Evolutionary conservation across 1,139 yeast species (phyloP).

Genomic region (Suhomyces guaymorum): DNA sequence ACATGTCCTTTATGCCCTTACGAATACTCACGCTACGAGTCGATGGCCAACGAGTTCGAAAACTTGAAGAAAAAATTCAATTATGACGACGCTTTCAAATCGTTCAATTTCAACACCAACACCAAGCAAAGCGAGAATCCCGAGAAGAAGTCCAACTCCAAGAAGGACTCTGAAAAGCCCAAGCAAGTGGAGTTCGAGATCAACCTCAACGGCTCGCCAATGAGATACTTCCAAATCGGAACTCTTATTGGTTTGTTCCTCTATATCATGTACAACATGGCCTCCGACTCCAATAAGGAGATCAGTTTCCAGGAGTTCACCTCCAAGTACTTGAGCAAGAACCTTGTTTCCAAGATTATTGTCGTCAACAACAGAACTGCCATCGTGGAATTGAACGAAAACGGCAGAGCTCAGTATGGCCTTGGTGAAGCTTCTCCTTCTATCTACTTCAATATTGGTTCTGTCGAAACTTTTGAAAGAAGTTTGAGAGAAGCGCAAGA

Average conservation of each 20-base stretch:
- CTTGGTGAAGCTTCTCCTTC: slow-evolving; percentile 15
- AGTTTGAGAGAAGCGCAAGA: slow-evolving; percentile 76
- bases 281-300: slow-evolving; percentile 28
- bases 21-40: slow-evolving; percentile 25
- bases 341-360: slow-evolving; percentile 36
- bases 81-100: slow-evolving; percentile 10
- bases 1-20: slow-evolving; percentile 36
- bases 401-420: slow-evolving; percentile 33
- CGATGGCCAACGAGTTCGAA: slow-evolving; percentile 13
- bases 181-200: slow-evolving; percentile 26
- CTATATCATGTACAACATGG: slow-evolving; percentile 21
- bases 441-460: slow-evolving; percentile 76
- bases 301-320: slow-evolving; percentile 49
- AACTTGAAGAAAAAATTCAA: slow-evolving; percentile 13
- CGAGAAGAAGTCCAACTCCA: slow-evolving; percentile 5
- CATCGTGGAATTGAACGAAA: slow-evolving; percentile 40
- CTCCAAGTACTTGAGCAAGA: slow-evolving; percentile 41
- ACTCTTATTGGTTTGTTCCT: slow-evolving; percentile 28
- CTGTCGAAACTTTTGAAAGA: slow-evolving; percentile 87
- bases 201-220: slow-evolving; percentile 27
- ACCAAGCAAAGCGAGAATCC: slow-evolving; percentile 1
- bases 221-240: slow-evolving; percentile 35
- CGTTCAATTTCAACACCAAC: slow-evolving; percentile 10
- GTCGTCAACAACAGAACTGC: slow-evolving; percentile 45
- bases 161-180: slow-evolving; percentile 14